These are phyloP conservation scores for Pseudocercospora eumusae DNA, from an alignment of 2,329 filamentous ascomycete species.

Conservation along the genomic window DNA sequence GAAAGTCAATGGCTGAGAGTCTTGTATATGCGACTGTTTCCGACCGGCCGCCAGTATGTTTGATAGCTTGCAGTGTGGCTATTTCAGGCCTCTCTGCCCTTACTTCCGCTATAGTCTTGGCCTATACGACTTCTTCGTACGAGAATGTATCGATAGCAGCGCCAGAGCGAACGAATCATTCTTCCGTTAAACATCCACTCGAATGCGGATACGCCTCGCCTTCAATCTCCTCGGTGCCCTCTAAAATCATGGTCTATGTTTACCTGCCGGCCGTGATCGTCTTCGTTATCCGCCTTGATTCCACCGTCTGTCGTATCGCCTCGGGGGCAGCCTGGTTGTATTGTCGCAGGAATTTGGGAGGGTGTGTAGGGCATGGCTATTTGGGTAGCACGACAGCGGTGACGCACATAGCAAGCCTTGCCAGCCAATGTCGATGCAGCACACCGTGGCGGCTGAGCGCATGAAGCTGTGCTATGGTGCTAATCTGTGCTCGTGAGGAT, in stretches of 20 bases:
- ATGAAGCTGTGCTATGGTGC: not conserved
- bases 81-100: not conserved
- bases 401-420: not conserved
- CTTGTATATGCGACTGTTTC: not conserved
- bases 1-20: not conserved
- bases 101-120: not conserved
- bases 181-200: not conserved
- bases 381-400: not conserved
- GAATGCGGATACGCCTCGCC: not conserved
- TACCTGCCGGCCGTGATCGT: not conserved
- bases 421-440: not conserved
- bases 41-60: not conserved
- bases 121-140: not conserved
- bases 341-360: not conserved
- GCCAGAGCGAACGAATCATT: not conserved
- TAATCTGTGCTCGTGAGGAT: not conserved
- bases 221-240: not conserved
- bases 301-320: not conserved
- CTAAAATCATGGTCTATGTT: not conserved
- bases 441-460: not conserved
- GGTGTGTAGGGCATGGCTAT: not conserved
- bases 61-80: not conserved
- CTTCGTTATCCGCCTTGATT: not conserved
- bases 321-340: not conserved
- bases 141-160: not conserved